Conservation (phyloP, 2,329 filamentous ascomycete species). For the Calonectria hawksworthii region DNA sequence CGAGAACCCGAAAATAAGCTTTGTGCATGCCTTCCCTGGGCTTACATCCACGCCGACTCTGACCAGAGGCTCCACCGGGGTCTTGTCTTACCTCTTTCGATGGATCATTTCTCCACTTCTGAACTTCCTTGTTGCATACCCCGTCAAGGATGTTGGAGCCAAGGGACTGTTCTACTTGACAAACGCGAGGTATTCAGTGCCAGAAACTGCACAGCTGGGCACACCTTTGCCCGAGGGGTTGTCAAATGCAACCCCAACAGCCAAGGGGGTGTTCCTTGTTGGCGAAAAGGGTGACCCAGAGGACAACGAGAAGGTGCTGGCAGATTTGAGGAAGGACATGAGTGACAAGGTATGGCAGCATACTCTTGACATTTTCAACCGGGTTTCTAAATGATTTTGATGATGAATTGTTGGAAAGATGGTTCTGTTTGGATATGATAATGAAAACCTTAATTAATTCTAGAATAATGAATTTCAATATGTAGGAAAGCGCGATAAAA, state of each 20-base stretch:
- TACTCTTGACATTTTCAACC: background rate
- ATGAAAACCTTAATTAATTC: background rate
- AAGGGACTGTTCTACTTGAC: conserved; percentile 40
- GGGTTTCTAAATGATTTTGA: background rate
- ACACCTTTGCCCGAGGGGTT: conserved; percentile 1
- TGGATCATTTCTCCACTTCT: conserved; percentile 34
- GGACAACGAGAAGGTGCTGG: conserved; percentile 6
- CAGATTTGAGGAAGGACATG: background rate
- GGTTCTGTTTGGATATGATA: background rate
- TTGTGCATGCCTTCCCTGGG: conserved; percentile 53
- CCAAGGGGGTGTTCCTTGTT: conserved; percentile 2
- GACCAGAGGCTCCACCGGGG: conserved; percentile 38
- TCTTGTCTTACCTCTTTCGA: conserved; percentile 26
- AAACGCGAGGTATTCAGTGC: conserved; percentile 38
- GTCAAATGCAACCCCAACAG: background rate
- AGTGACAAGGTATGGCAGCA: conserved; percentile 15
- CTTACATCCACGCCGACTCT: conserved; percentile 40
- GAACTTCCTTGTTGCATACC: conserved; percentile 24
- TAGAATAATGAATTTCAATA: background rate
- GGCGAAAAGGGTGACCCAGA: conserved; percentile 5
- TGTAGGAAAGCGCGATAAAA: background rate
- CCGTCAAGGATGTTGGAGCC: conserved; percentile 38
- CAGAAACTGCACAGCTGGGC: background rate
- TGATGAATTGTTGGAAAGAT: background rate
- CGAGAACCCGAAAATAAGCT: conserved; percentile 55